Evolutionary conservation across 805 yeast species (phyloP), one percentile per base, ranked within the genome.

Genomic region (Ogataea chonburiensis): DNA sequence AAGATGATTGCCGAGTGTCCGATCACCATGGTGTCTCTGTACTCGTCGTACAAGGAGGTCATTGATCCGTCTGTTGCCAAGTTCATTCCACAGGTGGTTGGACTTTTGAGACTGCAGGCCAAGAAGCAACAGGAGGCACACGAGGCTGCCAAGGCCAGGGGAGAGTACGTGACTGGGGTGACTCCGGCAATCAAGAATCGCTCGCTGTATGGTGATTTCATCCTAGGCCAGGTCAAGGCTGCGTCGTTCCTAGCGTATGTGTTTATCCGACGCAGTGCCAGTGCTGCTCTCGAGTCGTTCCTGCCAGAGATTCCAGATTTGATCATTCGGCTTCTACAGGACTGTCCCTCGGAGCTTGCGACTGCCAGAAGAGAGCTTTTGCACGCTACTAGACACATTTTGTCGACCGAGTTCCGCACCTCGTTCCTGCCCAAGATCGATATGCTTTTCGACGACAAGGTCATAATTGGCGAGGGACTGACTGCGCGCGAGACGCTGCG

Each of bases 1-100:
- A 89, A 88, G 56, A 86, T 91, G 10, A 71, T 93, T 42, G 86
- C 96, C 0, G 99, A 93, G 59, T 89, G 98, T 56, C 99, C 99
- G 7, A 91, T 93, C 24, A 88, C 96, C 4, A 84, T 93, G 81
- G 98, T 93, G 3, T 79, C 96, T 6, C 67, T 94, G 34, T 87
- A 86, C 52, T 85, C 96, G 1, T 79, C 95, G 0, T 88, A 89
- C 64, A 86, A 88, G 55, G 77, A 77, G 22, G 63, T 87, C 34
- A 85, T 84, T 1, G 75, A 76, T 30, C 65, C 83, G 0, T 77
- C 91, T 3, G 68, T 93, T 20, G 86, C 89, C 2, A 67, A 64
- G 13, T 86, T 91, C 46, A 73, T 89, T 32, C 97, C 98, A 0
- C 77, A 81, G 37, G 84, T 91, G 16, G 78, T 94, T 37, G 77